A percentile compares a stretch with the other conserved stretches of the same genome.
These are phyloP conservation scores for Curvularia sp. DNA, from an alignment of 2,329 filamentous ascomycete species.

Conservation along the genomic window DNA sequence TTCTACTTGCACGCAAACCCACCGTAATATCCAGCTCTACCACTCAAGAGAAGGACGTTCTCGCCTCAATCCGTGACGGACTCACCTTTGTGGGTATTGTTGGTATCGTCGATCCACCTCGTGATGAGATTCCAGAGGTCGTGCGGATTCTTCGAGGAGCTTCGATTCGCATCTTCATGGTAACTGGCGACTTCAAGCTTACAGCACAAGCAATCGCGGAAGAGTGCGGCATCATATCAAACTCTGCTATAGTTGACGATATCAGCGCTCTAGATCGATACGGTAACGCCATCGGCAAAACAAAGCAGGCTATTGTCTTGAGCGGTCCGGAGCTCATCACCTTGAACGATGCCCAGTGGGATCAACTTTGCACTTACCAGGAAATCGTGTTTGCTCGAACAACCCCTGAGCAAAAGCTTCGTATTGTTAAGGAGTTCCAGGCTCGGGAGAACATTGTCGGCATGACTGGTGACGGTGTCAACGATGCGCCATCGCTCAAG, in stretches of 20 bases:
- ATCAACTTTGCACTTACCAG: constrained; percentile 67
- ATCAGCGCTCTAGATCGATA: constrained; percentile 59
- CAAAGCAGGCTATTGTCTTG: constrained; percentile 42
- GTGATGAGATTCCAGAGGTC: constrained; percentile 66
- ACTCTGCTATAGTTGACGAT: constrained; percentile 60
- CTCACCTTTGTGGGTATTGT: constrained; percentile 65
- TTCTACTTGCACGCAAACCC: constrained; percentile 70
- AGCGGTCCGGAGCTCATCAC: constrained; percentile 63
- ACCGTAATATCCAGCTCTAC: constrained; percentile 53
- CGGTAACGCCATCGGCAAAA: constrained; percentile 32
- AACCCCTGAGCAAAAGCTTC: constrained; percentile 79
- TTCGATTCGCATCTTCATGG: constrained; percentile 80
- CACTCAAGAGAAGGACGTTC: constrained; percentile 65
- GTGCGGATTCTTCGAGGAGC: constrained; percentile 70
- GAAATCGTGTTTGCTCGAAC: constrained; percentile 78
- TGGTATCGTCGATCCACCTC: constrained; percentile 66
- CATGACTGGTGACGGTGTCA: constrained; percentile 59
- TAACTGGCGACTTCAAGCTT: constrained; percentile 79
- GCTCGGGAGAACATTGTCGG: constrained; percentile 64
- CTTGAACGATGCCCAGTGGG: constrained; percentile 74
- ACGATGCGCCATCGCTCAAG: constrained; percentile 63
- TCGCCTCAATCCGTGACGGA: constrained; percentile 58
- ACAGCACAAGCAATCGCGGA: constrained; percentile 76
- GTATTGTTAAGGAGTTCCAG: constrained; percentile 79
- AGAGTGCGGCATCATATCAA: constrained; percentile 74